These are phyloP conservation scores for Wickerhamiella kurtzmanii DNA, from an alignment of 805 yeast species.

Conservation along the genomic window DNA sequence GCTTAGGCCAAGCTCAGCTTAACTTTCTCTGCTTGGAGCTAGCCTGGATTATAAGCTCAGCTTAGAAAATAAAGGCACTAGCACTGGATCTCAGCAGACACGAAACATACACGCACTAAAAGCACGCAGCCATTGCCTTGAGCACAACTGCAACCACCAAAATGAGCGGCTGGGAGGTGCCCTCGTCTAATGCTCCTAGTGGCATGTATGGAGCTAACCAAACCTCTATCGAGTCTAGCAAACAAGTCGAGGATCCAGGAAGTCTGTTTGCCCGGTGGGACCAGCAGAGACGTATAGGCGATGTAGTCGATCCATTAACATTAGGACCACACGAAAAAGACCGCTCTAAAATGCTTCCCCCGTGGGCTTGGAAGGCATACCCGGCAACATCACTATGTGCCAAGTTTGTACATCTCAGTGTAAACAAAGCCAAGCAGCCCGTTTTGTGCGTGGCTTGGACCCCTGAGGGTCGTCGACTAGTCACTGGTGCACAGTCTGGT, in stretches of 20 bases:
- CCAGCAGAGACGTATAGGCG: constrained; percentile 32
- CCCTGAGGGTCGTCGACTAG: constrained; percentile 82
- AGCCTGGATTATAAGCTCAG: no score
- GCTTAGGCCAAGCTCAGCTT: no score
- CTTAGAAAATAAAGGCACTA: no score
- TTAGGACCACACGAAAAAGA: constrained; percentile 36
- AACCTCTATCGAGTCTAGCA: not conserved
- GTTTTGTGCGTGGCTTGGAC: constrained; percentile 90
- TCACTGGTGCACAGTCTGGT: constrained; percentile 85
- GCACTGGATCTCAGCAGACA: no score
- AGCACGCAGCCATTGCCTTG: no score
- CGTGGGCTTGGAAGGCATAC: constrained; percentile 39
- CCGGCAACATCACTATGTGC: constrained; percentile 53
- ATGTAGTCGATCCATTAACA: constrained; percentile 9
- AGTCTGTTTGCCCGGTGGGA: constrained; percentile 55
- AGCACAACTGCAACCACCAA: no score
- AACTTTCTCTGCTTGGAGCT: no score
- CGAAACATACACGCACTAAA: no score
- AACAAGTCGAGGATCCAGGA: constrained; percentile 47
- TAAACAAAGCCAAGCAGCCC: constrained; percentile 84
- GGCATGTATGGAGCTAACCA: not conserved
- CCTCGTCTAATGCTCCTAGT: not conserved
- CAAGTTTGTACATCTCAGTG: constrained; percentile 79
- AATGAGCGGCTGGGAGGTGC: not conserved
- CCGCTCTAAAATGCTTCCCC: constrained; percentile 37